phyloP scores from a whole-genome alignment of 2,329 filamentous ascomycete genomes.

The Diaporthe sp. region DNA sequence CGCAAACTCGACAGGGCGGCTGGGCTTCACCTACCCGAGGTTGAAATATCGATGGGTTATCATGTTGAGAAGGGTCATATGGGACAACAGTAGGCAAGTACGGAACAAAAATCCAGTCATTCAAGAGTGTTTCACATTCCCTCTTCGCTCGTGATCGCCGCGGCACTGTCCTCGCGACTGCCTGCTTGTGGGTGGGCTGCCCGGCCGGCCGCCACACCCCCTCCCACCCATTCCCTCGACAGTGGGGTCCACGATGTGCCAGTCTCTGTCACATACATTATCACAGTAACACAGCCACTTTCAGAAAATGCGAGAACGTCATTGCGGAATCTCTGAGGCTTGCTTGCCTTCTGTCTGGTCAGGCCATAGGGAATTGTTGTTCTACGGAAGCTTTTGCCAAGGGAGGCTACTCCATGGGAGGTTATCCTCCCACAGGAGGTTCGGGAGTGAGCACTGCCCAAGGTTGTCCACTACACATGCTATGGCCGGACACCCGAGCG shows the following conservation, averaged over 20 bases:
- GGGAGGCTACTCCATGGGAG: no score
- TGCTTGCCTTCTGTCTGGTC: no score
- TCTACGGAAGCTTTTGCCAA: no score
- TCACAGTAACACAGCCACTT: no score
- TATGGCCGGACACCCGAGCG: no score
- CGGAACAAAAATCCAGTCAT: conserved; percentile 11
- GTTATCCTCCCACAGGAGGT: no score
- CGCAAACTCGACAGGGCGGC: background rate
- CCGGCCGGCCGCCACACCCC: background rate
- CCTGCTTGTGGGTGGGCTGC: background rate
- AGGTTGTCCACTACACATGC: no score
- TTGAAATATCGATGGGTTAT: background rate
- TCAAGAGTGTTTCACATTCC: background rate
- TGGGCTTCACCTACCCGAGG: conserved; percentile 1
- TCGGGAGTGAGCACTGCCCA: no score
- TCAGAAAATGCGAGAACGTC: no score
- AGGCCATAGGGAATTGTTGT: no score
- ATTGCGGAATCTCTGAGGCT: no score
- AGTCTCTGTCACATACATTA: no score
- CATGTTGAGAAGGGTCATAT: background rate
- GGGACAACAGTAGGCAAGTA: conserved; percentile 27
- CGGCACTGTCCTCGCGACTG: background rate
- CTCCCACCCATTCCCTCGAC: background rate
- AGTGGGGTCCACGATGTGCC: background rate
- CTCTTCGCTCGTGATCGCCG: conserved; percentile 3